Evolutionary conservation across 1,284 basidiomycete species (phyloP), one percentile per base, ranked within the genome.

Genomic region (Apiotrichum laibachii): DNA sequence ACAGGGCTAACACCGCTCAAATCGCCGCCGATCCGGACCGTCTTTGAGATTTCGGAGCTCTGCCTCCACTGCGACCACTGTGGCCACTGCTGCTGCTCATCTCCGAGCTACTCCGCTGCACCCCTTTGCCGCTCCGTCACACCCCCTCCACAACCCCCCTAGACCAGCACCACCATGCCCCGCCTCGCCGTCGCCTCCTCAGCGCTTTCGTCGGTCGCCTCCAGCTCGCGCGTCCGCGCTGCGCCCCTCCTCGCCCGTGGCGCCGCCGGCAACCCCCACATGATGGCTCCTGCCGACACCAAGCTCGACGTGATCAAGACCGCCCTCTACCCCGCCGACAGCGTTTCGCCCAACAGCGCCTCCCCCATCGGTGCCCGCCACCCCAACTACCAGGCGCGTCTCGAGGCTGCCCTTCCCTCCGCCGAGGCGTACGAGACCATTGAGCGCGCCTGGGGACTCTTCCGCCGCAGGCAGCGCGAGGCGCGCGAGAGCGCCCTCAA

Each of bases 381-480:
- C 62, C 85, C 86, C 34, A 86, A 90, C 71, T 85, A 69, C 87
- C 40, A 85, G 80, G 56, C 82, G 79, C 61, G 88, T 84, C 79
- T 94, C 18, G 85, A 87, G 64, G 83, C 83, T 55, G 88, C 89
- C 12, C 85, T 93, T 57, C 89, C 89, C 15, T 88, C 86, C 6
- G 84, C 83, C 15, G 92, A 97, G 77, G 91, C 91, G 0, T 92
- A 98, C 80, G 86, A 92, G 67, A 98, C 93, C 9, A 92, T 98
- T 63, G 89, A 90, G 65, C 86, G 94, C 42, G 94, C 94, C 5
- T 98, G 89, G 89, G 80, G 88, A 56, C 83, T 98, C 21, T 86
- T 89, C 79, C 84, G 86, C 68, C 84, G 92, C 39, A 86, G 89
- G 68, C 68, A 86, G 57, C 84, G 92, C 50, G 85, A 88, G 73